Percentiles rank a stretch among this genome's conserved stretches.
Evolutionary conservation across 768 basidiomycete genomes (phyloP).

Genomic region (Podaxis carcinomalis): DNA sequence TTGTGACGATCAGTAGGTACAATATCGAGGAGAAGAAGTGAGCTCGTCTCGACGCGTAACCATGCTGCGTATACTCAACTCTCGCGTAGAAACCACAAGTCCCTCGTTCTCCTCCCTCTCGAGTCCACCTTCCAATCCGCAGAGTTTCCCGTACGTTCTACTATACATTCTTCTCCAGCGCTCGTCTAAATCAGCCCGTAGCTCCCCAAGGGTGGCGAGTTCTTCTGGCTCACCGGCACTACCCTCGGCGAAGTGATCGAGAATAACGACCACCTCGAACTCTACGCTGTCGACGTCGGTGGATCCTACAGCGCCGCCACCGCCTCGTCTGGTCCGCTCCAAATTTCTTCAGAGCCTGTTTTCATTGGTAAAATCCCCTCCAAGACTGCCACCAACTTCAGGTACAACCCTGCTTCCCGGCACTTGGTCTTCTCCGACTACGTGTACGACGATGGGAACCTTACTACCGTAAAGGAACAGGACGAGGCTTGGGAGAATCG

Average conservation of each 20-base stretch:
- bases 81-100: slow-evolving; percentile 60
- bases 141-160: slow-evolving; percentile 44
- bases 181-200: slow-evolving; percentile 14
- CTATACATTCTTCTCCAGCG: neutral
- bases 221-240: slow-evolving; percentile 72
- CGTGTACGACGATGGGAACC: slow-evolving; percentile 72
- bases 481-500: slow-evolving; percentile 71
- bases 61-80: neutral
- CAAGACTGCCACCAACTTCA: slow-evolving; percentile 66
- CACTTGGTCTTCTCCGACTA: slow-evolving; percentile 81
- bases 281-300: slow-evolving; percentile 58
- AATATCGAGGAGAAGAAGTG: slow-evolving; percentile 74
- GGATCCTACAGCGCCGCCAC: slow-evolving; percentile 29
- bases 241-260: slow-evolving; percentile 70
- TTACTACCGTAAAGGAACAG: slow-evolving; percentile 62
- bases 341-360: slow-evolving; percentile 32
- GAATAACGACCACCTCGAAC: slow-evolving; percentile 46
- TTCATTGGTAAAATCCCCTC: slow-evolving; percentile 67
- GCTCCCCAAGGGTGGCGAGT: slow-evolving; percentile 65
- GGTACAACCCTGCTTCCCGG: slow-evolving; percentile 49
- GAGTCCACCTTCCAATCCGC: slow-evolving; percentile 45
- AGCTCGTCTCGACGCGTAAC: slow-evolving; percentile 20
- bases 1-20: slow-evolving; percentile 64
- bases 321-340: slow-evolving; percentile 23
- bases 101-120: slow-evolving; percentile 57